phyloP scores from a whole-genome alignment of 2,329 filamentous ascomycete genomes.

The Setomelanomma holmii region DNA sequence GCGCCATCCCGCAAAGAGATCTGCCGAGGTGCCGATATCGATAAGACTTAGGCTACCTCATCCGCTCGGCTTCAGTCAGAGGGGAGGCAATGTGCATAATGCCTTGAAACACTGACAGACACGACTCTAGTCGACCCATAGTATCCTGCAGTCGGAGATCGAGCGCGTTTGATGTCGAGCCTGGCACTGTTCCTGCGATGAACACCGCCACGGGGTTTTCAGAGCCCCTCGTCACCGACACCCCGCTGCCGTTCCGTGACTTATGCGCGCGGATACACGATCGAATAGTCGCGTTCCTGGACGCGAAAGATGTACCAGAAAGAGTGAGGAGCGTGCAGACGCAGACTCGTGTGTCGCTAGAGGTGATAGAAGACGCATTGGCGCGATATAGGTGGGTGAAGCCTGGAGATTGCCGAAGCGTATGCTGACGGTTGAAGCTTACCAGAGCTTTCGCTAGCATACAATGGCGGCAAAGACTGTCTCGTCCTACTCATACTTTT shows the following conservation, averaged over 20 bases:
- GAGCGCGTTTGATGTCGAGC: slow-evolving; percentile 42
- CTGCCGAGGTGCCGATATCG: slow-evolving; percentile 28
- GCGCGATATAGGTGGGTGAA: slow-evolving; percentile 72
- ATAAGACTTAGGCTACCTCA: slow-evolving; percentile 22
- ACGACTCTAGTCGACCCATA: slow-evolving; percentile 24
- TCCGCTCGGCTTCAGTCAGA: slow-evolving; percentile 21
- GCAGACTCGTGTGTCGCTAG: slow-evolving; percentile 76
- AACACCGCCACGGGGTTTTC: slow-evolving; percentile 36
- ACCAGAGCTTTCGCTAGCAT: slow-evolving; percentile 84
- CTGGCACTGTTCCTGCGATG: slow-evolving; percentile 46
- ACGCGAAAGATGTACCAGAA: slow-evolving; percentile 62
- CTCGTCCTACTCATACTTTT: slow-evolving; percentile 90
- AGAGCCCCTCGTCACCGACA: slow-evolving; percentile 48
- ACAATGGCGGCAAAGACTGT: slow-evolving; percentile 98
- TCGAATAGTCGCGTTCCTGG: slow-evolving; percentile 71
- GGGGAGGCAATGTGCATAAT: slow-evolving; percentile 28
- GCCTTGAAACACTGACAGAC: slow-evolving; percentile 26
- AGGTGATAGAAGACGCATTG: slow-evolving; percentile 77
- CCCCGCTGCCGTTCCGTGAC: slow-evolving; percentile 56
- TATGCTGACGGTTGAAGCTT: slow-evolving; percentile 58
- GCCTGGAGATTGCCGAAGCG: not conserved
- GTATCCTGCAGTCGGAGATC: slow-evolving; percentile 19
- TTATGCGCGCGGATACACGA: slow-evolving; percentile 61
- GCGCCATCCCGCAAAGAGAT: slow-evolving; percentile 21
- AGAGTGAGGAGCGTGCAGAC: slow-evolving; percentile 71